phyloP scores from a whole-genome alignment of 257 asterid genomes.

The Hygrophila difformis region DNA sequence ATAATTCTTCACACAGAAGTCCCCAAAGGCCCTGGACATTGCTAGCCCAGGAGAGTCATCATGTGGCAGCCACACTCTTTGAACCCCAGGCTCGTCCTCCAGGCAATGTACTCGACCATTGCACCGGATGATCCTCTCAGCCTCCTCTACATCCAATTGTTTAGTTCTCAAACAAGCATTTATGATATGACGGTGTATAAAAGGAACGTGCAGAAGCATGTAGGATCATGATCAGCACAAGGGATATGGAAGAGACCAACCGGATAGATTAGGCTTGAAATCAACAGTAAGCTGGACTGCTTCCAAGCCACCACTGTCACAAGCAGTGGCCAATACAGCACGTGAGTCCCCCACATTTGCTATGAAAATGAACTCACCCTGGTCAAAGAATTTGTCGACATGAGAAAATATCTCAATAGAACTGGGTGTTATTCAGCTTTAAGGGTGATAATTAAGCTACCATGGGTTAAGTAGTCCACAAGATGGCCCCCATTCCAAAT shows the following conservation, averaged over 20 bases:
- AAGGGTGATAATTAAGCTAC: not conserved
- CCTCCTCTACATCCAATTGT: constrained; percentile 77
- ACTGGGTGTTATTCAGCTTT: not conserved
- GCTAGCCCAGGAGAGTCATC: constrained; percentile 88
- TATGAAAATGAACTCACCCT: constrained; percentile 69
- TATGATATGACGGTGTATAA: not conserved
- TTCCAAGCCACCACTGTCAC: constrained; percentile 47
- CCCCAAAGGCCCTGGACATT: constrained; percentile 96
- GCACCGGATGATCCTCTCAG: constrained; percentile 61
- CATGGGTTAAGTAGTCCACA: not conserved
- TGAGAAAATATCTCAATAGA: not conserved
- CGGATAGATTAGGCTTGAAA: constrained; percentile 88
- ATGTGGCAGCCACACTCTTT: constrained; percentile 83
- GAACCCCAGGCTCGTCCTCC: constrained; percentile 79
- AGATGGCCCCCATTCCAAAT: not conserved
- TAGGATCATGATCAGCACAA: not conserved
- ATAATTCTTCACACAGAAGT: constrained; percentile 69
- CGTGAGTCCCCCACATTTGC: constrained; percentile 98
- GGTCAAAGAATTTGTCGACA: constrained; percentile 8
- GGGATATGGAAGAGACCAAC: constrained; percentile 34
- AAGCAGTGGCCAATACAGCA: constrained; percentile 74
- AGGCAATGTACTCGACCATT: constrained; percentile 71
- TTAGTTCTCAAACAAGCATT: too few species aligned
- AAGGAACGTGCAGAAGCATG: not conserved
- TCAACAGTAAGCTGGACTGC: constrained; percentile 82